A percentile compares a stretch with the other conserved stretches of the same genome.
phyloP scores from a whole-genome alignment of 129 eudicot species.

The Tanacetum coccineum region DNA sequence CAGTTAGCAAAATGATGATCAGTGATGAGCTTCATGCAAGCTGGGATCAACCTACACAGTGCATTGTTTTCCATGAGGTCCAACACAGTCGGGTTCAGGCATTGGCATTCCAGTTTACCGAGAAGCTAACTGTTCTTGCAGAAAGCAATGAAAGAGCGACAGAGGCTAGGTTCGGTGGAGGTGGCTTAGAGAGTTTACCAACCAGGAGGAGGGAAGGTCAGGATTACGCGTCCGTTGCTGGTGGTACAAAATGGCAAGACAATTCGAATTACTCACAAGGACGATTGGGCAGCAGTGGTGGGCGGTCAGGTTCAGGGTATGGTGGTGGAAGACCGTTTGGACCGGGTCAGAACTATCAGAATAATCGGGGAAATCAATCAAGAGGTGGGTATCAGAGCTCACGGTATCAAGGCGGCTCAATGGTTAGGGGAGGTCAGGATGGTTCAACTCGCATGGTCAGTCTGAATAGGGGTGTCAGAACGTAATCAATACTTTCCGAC shows the following conservation, averaged over 20 bases:
- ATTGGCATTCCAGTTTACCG: slow-evolving; percentile 68
- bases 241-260: slow-evolving; percentile 55
- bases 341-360: slow-evolving; percentile 35
- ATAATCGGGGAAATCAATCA: slow-evolving; percentile 37
- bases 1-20: slow-evolving; percentile 76
- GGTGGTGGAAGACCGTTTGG: slow-evolving; percentile 33
- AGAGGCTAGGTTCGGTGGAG: slow-evolving; percentile 64
- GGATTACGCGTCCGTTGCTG: slow-evolving; percentile 59
- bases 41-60: slow-evolving; percentile 74
- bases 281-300: slow-evolving; percentile 31
- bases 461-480: slow-evolving; percentile 42
- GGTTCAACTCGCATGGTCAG: slow-evolving; percentile 61
- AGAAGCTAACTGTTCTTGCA: slow-evolving; percentile 58
- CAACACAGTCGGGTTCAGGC: slow-evolving; percentile 66
- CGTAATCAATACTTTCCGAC: not conserved
- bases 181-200: slow-evolving; percentile 52
- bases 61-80: slow-evolving; percentile 70
- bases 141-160: slow-evolving; percentile 67
- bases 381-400: slow-evolving; percentile 44
- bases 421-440: slow-evolving; percentile 43
- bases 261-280: slow-evolving; percentile 40
- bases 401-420: slow-evolving; percentile 28
- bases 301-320: slow-evolving; percentile 34
- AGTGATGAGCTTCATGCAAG: slow-evolving; percentile 72
- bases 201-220: slow-evolving; percentile 63